Evolutionary conservation across 768 basidiomycete genomes (phyloP).

Genomic region (Megacollybia marginata): DNA sequence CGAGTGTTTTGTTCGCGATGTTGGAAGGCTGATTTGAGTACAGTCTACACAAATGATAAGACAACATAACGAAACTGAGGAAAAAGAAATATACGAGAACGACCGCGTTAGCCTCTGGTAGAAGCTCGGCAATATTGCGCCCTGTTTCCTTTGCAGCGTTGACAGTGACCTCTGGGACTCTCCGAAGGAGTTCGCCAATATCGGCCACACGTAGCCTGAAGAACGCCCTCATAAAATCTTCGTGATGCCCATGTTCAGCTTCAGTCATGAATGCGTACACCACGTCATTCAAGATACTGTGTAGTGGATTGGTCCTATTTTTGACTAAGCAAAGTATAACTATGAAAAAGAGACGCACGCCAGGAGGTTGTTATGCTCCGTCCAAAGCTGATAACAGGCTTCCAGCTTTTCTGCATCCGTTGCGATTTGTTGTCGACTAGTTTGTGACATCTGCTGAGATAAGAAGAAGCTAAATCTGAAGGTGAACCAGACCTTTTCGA

Average conservation of each 20-base stretch:
- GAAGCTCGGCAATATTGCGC: conserved; percentile 32
- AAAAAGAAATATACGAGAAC: conserved; percentile 46
- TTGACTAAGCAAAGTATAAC: neutral
- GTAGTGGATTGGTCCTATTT: conserved; percentile 44
- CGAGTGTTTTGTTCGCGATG: conserved; percentile 66
- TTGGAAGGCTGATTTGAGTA: conserved; percentile 63
- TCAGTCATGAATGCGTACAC: conserved; percentile 64
- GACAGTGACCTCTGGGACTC: conserved; percentile 44
- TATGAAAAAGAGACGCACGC: conserved; percentile 32
- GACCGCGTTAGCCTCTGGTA: conserved; percentile 65
- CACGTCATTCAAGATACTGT: conserved; percentile 62
- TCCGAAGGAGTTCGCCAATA: conserved; percentile 60
- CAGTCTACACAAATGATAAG: conserved; percentile 37
- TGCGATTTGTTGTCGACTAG: conserved; percentile 65
- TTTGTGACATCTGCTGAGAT: conserved; percentile 64
- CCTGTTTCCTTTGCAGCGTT: conserved; percentile 35
- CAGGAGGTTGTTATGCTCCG: conserved; percentile 60
- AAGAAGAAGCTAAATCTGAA: neutral
- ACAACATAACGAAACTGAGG: neutral
- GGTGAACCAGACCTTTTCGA: conserved; percentile 53
- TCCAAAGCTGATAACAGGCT: conserved; percentile 77
- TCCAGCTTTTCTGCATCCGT: conserved; percentile 84
- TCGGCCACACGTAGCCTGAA: conserved; percentile 66
- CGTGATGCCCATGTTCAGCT: conserved; percentile 44
- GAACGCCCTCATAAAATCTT: conserved; percentile 79